Base-by-base conservation (phyloP, 768 basidiomycete genomes). In the Podaxis rugospora region DNA sequence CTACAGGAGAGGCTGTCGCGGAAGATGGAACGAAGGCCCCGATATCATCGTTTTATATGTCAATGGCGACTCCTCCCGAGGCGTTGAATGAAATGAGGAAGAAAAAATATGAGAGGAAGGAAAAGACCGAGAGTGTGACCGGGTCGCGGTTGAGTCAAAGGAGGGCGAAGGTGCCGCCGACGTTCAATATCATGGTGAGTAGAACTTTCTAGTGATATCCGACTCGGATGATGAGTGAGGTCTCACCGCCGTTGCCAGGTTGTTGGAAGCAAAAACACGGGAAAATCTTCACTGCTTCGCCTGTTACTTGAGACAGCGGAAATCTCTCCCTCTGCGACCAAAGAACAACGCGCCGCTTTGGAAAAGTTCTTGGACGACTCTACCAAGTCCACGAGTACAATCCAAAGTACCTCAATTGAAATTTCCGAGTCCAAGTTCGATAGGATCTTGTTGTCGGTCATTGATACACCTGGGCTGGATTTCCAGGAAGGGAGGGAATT, bases 381-480 rank as follows among this genome's bases (percentile, higher is more conserved):
- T 14, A 75, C 83, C 55, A 86, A 85, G 69, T 71, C 79, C 6
- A 93, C 92, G 13, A 79, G 80, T 62, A 65, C 75, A 4, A 88
- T 94, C 51, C 77, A 86, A 65, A 82, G 86, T 1, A 88, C 87
- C 2, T 86, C 84, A 64, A 77, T 92, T 49, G 93, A 94, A 73
- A 91, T 93, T 59, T 86, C 83, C 78, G 93, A 94, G 73, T 90
- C 88, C 50, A 84, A 86, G 64, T 89, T 86, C 66, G 92, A 94
- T 70, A 80, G 92, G 39, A 77, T 94, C 50, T 72, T 88, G 23
- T 81, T 95, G 66, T 88, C 88, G 13, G 89, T 91, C 59, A 89
- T 92, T 63, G 92, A 95, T 67, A 94, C 93, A 1, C 92, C 92
- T 28, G 92, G 92, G 4, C 74, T 93, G 53, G 91, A 93, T 69